Evolutionary conservation across 257 asterid genomes (phyloP), one percentile per base, ranked within the genome.

Genomic region (Capsicum baccatum): DNA sequence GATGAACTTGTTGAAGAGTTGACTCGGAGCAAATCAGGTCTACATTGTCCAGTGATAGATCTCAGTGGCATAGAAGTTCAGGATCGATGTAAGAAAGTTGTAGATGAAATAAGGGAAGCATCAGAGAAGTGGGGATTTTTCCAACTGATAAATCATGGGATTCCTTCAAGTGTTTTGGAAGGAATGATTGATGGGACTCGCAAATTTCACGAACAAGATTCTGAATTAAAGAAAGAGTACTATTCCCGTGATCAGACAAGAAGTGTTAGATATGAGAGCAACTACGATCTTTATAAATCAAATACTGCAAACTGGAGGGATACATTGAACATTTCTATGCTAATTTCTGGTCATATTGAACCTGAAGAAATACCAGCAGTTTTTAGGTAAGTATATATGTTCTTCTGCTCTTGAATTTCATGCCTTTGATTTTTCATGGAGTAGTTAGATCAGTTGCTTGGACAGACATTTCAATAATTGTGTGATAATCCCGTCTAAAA

Each of bases 301-400:
- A 83, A 87, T 8, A 80, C 93, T 21, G 98, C 97, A 6, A 92
- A 90, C 84, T 95, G 97, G 97, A 92, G 94, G 83, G 98, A 95
- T 63, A 87, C 96, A 5, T 69, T 94, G 89, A 89, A 93, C 5
- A 79, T 94, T 67, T 82, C 91, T 54, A 35, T 88, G 17, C 3
- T 12, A 33, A 16, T 0, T 19, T 44, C 85, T 0, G 83, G 84
- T 56, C 52, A 35, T 14, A 19, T 94, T 56, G 86, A 89, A 19
- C 93, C 95, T 3, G 78, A 87, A 62, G 93, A 93, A 37, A 59
- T 95, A 88, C 98, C 97, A 0, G 67, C 84, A 54, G 68, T 87
- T 83, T 93, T 97, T 91, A 94, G 96, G 97, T 92, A 35, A 68
- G 8, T 10, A 3, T 33, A 5, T 67, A 13, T 14, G 17, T 35